Evolutionary conservation across 1,284 basidiomycete genomes (phyloP), one percentile per base, ranked within the genome.

Genomic region (Schizophyllum amplum): DNA sequence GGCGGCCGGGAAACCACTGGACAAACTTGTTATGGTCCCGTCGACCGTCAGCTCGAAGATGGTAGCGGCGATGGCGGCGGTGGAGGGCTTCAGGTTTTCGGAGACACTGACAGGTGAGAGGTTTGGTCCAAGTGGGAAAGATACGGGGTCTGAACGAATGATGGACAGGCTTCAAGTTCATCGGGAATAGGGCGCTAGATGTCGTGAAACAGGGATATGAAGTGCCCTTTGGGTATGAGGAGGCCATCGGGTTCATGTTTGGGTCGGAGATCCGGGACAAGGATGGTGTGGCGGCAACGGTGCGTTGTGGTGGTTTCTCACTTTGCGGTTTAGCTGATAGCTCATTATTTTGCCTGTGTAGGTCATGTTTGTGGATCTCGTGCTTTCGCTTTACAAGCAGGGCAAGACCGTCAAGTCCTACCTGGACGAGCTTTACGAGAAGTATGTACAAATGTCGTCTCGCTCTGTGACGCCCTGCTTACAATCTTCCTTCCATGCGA

Each of bases 41-140:
- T 92, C 91, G 0, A 90, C 90, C 3, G 92, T 93, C 11, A 92
- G 90, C 67, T 92, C 89, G 2, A 92, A 91, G 70, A 89, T 94
- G 87, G 72, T 94, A 11, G 84, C 86, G 64, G 73, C 80, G 1
- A 88, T 94, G 72, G 90, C 91, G 0, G 66, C 71, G 48, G 67
- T 68, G 4, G 91, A 93, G 65, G 90, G 89, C 0, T 93, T 93
- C 73, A 82, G 78, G 61, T 93, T 92, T 66, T 78, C 79, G 1
- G 90, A 94, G 66, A 92, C 89, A 63, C 71, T 94, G 53, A 94
- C 91, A 24, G 91, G 90, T 86, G 55, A 51, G 73, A n/a, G n/a
- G n/a, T n/a, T n/a, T n/a, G n/a, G n/a, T n/a, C n/a, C n/a, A n/a
- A n/a, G n/a, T n/a, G n/a, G n/a, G n/a, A n/a, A n/a, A n/a, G n/a